Conservation (phyloP, 805 yeast species). For the Sugiyamaella smithiae region DNA sequence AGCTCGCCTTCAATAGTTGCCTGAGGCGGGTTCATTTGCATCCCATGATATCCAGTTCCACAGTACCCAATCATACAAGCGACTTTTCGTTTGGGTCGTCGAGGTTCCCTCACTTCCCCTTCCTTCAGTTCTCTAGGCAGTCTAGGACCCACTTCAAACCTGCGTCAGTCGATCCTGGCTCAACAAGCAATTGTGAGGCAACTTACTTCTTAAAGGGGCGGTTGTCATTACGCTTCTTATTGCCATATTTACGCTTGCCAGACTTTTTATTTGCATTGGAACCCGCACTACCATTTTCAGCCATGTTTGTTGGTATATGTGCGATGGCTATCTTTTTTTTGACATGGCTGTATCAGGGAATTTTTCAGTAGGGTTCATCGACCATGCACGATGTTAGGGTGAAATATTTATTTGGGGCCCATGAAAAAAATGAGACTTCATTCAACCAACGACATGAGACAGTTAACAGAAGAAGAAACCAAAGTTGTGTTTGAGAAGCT, state of each 20-base stretch:
- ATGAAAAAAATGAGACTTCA: not conserved
- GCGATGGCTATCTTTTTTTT: not conserved
- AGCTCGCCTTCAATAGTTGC: slow-evolving; percentile 89
- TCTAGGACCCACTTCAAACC: not conserved
- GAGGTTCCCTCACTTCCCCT: slow-evolving; percentile 27
- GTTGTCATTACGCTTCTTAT: not conserved
- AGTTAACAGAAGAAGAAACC: slow-evolving; percentile 94
- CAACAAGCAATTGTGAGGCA: not conserved
- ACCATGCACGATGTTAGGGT: not conserved
- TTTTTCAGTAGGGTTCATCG: not conserved
- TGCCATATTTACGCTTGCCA: not conserved
- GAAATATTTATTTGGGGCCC: not conserved
- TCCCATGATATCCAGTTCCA: slow-evolving; percentile 95
- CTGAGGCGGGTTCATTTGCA: slow-evolving; percentile 88
- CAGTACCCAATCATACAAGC: slow-evolving; percentile 92
- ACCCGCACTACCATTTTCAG: not conserved
- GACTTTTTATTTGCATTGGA: not conserved
- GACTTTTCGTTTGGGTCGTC: slow-evolving; percentile 71
- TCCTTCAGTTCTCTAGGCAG: slow-evolving; percentile 28
- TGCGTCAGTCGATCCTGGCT: not conserved
- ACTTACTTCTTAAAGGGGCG: slow-evolving; percentile 1
- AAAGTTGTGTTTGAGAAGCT: slow-evolving; percentile 92
- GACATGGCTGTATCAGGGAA: not conserved
- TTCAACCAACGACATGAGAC: no score
- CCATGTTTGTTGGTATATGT: not conserved